A percentile compares a stretch with the other conserved stretches of the same genome.
Evolutionary conservation across 257 asterid species (phyloP).

Genomic region (Pogostemon cablin): DNA sequence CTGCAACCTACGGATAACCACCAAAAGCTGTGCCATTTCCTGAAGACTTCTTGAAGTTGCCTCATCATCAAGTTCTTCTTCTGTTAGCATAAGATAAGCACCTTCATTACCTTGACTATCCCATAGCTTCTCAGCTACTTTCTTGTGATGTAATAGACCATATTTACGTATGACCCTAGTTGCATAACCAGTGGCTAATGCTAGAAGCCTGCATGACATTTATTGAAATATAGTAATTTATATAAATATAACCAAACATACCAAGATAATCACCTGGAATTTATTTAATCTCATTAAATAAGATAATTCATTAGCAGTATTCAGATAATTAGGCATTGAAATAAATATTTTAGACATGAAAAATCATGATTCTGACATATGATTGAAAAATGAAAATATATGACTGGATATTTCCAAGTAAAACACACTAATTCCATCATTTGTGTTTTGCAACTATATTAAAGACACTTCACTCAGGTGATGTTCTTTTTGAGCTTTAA

Average conservation of each 20-base stretch:
- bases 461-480: too few relatives aligned
- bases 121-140: slow-evolving; percentile 48
- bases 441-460: too few relatives aligned
- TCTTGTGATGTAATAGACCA: slow-evolving; percentile 71
- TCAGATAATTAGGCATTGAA: slow-evolving; percentile 4
- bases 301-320: slow-evolving; percentile 4
- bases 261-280: slow-evolving; percentile 18
- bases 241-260: slow-evolving; percentile 30
- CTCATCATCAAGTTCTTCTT: slow-evolving; percentile 44
- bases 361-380: slow-evolving; percentile 15
- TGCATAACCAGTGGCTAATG: slow-evolving; percentile 76
- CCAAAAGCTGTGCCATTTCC: slow-evolving; percentile 78
- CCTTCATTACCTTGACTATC: slow-evolving; percentile 42
- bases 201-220: slow-evolving; percentile 84
- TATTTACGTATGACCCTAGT: slow-evolving; percentile 68
- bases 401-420: slow-evolving; percentile 19
- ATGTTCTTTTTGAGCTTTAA: too few relatives aligned
- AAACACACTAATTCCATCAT: neutral
- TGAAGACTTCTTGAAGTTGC: slow-evolving; percentile 55
- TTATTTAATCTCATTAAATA: slow-evolving; percentile 17
- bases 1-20: slow-evolving; percentile 76
- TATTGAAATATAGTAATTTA: slow-evolving; percentile 26
- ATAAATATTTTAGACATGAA: slow-evolving; percentile 25
- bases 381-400: neutral
- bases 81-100: slow-evolving; percentile 42